Conservation (phyloP, 2,329 filamentous ascomycete species). For the Chrysosporium keratinophilum region DNA sequence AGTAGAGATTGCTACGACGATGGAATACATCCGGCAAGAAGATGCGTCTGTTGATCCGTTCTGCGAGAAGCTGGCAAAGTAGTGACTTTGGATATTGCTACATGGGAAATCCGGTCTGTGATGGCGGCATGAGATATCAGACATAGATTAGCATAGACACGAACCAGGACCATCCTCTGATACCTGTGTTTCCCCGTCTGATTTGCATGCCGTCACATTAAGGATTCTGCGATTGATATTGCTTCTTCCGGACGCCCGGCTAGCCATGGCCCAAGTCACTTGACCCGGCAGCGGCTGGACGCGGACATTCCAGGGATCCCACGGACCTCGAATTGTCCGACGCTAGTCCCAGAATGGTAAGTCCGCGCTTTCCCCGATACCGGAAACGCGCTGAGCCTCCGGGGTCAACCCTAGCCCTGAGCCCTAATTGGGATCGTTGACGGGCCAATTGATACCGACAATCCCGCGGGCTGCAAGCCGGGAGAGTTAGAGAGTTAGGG, state of each 20-base stretch:
- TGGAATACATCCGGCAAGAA: constrained; percentile 50
- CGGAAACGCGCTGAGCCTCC: neutral
- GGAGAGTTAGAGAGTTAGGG: neutral
- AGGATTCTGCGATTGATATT: too few species aligned
- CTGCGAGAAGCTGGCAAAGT: neutral
- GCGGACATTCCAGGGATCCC: constrained; percentile 6
- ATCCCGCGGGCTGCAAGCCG: neutral
- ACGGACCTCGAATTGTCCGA: neutral
- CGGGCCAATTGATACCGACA: neutral
- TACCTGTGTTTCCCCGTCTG: too few species aligned
- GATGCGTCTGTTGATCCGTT: constrained; percentile 48
- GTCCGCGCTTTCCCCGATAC: neutral
- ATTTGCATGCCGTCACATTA: too few species aligned
- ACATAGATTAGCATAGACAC: too few species aligned
- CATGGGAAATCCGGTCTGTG: neutral
- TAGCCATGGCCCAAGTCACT: neutral
- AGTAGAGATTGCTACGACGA: constrained; percentile 37
- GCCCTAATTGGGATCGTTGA: neutral
- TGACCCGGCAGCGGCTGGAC: constrained; percentile 7
- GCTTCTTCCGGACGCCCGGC: neutral
- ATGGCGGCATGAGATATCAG: neutral
- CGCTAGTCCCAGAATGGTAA: neutral
- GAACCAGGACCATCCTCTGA: too few species aligned
- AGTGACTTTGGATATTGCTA: neutral
- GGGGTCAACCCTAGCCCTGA: constrained; percentile 9